Conservation (phyloP, 352 stramenopile species). For the Globisporangium orthogonon region DNA sequence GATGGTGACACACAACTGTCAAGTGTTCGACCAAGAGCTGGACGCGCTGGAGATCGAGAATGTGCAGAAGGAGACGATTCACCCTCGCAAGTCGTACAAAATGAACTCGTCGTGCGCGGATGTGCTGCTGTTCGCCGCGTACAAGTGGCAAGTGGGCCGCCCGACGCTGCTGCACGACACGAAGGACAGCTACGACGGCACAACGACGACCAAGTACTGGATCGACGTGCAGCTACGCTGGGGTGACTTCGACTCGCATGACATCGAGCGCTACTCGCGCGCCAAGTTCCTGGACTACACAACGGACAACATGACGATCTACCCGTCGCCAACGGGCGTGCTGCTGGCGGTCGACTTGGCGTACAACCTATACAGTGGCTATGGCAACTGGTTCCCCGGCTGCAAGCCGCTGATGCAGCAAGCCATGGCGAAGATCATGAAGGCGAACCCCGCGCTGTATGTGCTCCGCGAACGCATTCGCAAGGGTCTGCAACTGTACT, state of each 20-base stretch:
- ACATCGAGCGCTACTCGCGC: slow-evolving; percentile 98
- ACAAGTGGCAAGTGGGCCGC: slow-evolving; percentile 96
- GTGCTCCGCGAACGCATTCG: slow-evolving; percentile 99
- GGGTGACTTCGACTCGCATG: slow-evolving; percentile 99
- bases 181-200: slow-evolving; percentile 97
- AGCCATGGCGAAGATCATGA: slow-evolving; percentile 99
- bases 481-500: slow-evolving; percentile 99
- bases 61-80: slow-evolving; percentile 99
- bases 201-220: slow-evolving; percentile 98
- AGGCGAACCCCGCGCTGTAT: slow-evolving; percentile 99
- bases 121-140: slow-evolving; percentile 97
- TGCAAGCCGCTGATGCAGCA: slow-evolving; percentile 99
- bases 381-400: slow-evolving; percentile 99
- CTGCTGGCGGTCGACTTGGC: slow-evolving; percentile 97
- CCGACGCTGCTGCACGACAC: slow-evolving; percentile 86
- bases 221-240: slow-evolving; percentile 99
- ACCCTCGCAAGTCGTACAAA: slow-evolving; percentile 99
- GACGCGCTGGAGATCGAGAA: slow-evolving; percentile 99
- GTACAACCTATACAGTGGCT: slow-evolving; percentile 99
- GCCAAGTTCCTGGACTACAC: slow-evolving; percentile 99
- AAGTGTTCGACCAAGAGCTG: slow-evolving; percentile 99
- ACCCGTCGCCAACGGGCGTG: slow-evolving; percentile 98
- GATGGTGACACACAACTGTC: slow-evolving; percentile 19
- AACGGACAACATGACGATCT: slow-evolving; percentile 99
- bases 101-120: slow-evolving; percentile 99